Evolutionary conservation across 2,329 filamentous ascomycete genomes (phyloP).

Genomic region (Fusarium longipes): DNA sequence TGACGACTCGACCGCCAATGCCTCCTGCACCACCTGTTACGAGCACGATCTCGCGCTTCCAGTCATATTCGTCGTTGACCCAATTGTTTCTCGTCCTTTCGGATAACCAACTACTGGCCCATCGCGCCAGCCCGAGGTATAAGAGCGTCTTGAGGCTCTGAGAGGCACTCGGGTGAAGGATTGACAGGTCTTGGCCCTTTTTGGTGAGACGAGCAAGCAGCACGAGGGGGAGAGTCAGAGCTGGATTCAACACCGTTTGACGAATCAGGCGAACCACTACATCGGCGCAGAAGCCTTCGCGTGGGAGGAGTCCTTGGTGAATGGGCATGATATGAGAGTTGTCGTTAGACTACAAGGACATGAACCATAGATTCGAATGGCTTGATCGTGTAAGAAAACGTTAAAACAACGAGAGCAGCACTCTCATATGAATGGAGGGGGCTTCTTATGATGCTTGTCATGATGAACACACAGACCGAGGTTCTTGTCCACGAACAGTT

Average conservation of each 20-base stretch:
- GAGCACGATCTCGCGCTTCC: constrained; percentile 76
- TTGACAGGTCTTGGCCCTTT: constrained; percentile 65
- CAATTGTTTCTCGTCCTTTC: constrained; percentile 52
- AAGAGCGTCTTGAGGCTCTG: constrained; percentile 58
- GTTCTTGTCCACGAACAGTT: constrained; percentile 27
- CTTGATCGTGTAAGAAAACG: not conserved
- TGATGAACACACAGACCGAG: constrained; percentile 22
- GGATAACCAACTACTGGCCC: constrained; percentile 49
- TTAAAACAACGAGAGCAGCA: not conserved
- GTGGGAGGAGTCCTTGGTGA: constrained; percentile 64
- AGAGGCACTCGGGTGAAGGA: constrained; percentile 63
- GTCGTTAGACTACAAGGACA: not conserved
- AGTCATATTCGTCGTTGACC: constrained; percentile 64
- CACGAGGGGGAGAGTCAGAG: constrained; percentile 71
- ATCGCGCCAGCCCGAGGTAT: constrained; percentile 46
- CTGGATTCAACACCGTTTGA: constrained; percentile 72
- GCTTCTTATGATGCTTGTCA: constrained; percentile 9
- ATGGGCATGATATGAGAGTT: constrained; percentile 50
- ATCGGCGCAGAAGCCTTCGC: constrained; percentile 70
- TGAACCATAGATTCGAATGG: not conserved
- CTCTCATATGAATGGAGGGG: constrained; percentile 7
- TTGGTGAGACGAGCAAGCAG: constrained; percentile 73
- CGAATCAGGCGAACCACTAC: constrained; percentile 68
- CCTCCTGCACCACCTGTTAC: constrained; percentile 81
- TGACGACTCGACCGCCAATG: constrained; percentile 75